Base-by-base conservation (phyloP, 2,329 filamentous ascomycete species). In the Penicillium sp. region DNA sequence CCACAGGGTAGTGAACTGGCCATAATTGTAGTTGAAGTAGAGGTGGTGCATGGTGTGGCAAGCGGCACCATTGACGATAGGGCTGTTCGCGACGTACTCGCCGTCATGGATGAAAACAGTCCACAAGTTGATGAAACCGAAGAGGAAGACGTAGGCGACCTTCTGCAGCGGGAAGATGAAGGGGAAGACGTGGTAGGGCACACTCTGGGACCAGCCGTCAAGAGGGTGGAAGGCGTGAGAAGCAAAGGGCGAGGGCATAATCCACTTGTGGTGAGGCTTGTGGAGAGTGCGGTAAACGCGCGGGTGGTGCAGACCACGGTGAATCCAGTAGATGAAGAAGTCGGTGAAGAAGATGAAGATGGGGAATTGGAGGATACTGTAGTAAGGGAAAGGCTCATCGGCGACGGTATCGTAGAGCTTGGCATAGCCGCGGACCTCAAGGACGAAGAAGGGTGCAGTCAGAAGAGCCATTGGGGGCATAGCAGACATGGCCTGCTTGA, bases 181-280 rank as follows among this genome's bases (percentile, higher is more conserved):
- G 4, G 93, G 92, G 81, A 94, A 97, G 68, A 97, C 70, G 80
- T 98, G 94, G 81, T 98, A 98, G 0, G 94, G 94, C 51, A 96
- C 76, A 62, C 90, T 91, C 81, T 98, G 94, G 11, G 88, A 85
- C 79, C 89, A 97, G 73, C 94, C 94, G 74, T 98, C 94, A 55
- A 97, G 76, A 0, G 94, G 93, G 81, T 98, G 93, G 85, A 98
- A 98, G 60, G 94, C 94, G 74, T 97, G 91, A 69, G 89, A 93
- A 45, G 94, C 93, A 76, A 87, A 97, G 0, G 94, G 94, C 3
- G 92, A 96, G 3, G 94, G 94, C 92, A 97, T 96, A 79, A 98
- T 97, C 94, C 94, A 98, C 83, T 97, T 97, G 87, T 98, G 94
- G 80, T 98, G 94, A 67, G 93, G 89, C 86, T 98, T 98, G 86